phyloP scores from a whole-genome alignment of 2,329 filamentous ascomycete species.

The Aspergillus glaucus region DNA sequence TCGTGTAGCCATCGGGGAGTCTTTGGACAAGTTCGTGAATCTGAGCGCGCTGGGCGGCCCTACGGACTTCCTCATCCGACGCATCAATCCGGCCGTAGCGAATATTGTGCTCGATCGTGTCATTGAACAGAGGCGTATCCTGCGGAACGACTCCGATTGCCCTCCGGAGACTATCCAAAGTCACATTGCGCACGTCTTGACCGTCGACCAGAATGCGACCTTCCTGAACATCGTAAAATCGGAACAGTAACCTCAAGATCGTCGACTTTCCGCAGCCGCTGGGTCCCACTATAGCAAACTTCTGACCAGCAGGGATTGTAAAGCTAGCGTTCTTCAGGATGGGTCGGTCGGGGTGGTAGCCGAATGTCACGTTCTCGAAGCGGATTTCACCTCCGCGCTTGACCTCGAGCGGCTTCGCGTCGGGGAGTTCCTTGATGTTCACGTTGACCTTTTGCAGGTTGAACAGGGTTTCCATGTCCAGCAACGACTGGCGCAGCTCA shows the following conservation, averaged over 20 bases:
- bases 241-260: constrained; percentile 81
- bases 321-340: constrained; percentile 80
- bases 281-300: constrained; percentile 90
- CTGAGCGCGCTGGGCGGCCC: constrained; percentile 72
- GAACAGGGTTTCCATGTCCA: constrained; percentile 99
- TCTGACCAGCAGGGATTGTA: constrained; percentile 91
- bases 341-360: constrained; percentile 77
- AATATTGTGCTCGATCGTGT: constrained; percentile 93
- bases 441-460: constrained; percentile 96
- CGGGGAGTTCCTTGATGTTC: constrained; percentile 67
- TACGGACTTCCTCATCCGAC: constrained; percentile 62
- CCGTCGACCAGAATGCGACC: constrained; percentile 87
- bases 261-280: constrained; percentile 96
- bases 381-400: constrained; percentile 77
- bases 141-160: constrained; percentile 94
- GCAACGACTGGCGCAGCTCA: constrained; percentile 83
- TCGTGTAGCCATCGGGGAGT: constrained; percentile 85
- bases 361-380: constrained; percentile 93
- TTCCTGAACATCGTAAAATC: constrained; percentile 82
- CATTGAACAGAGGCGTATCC: constrained; percentile 95
- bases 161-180: constrained; percentile 71
- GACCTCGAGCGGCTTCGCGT: constrained; percentile 67
- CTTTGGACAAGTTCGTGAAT: constrained; percentile 74
- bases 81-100: constrained; percentile 81
- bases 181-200: constrained; percentile 81